A percentile compares a stretch with the other conserved stretches of the same genome.
These are phyloP conservation scores for Annulohypoxylon bovei DNA, from an alignment of 495 filamentous ascomycete species.

Conservation along the genomic window DNA sequence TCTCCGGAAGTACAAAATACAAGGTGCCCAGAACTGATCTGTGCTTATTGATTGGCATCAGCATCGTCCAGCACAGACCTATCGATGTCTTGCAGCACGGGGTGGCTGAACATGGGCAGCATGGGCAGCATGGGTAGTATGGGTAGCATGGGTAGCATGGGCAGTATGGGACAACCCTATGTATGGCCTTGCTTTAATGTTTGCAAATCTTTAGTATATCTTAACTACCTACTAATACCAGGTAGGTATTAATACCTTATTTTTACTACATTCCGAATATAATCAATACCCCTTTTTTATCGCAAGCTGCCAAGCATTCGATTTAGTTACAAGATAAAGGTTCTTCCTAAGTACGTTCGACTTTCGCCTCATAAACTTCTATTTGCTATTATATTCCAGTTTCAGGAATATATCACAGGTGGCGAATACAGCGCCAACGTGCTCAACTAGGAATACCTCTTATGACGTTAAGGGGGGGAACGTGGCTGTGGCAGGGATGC, in stretches of 20 bases:
- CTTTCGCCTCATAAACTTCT: not conserved
- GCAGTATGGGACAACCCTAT: constrained; percentile 19
- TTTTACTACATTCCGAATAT: constrained; percentile 31
- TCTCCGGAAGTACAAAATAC: constrained; percentile 45
- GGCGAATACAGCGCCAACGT: constrained; percentile 12
- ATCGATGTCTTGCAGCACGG: constrained; percentile 46
- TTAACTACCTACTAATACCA: constrained; percentile 1
- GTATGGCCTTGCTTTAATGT: not conserved
- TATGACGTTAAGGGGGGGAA: constrained; percentile 22
- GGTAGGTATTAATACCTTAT: constrained; percentile 41
- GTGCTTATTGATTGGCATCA: constrained; percentile 27
- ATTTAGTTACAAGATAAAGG: not conserved
- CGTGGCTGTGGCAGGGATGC: constrained; percentile 31
- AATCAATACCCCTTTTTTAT: constrained; percentile 1
- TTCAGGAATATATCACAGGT: constrained; percentile 23
- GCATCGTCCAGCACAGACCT: constrained; percentile 32
- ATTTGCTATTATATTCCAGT: constrained; percentile 23
- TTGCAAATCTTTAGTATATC: constrained; percentile 19
- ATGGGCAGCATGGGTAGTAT: not conserved
- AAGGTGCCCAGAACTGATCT: constrained; percentile 17
- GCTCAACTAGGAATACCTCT: constrained; percentile 7
- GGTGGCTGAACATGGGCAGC: constrained; percentile 37
- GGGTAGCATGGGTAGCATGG: constrained; percentile 9
- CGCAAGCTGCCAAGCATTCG: not conserved
- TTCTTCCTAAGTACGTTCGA: not conserved